A percentile compares a stretch with the other conserved stretches of the same genome.
Conservation (phyloP, 768 basidiomycete genomes). For the Kockovaella imperatae region DNA sequence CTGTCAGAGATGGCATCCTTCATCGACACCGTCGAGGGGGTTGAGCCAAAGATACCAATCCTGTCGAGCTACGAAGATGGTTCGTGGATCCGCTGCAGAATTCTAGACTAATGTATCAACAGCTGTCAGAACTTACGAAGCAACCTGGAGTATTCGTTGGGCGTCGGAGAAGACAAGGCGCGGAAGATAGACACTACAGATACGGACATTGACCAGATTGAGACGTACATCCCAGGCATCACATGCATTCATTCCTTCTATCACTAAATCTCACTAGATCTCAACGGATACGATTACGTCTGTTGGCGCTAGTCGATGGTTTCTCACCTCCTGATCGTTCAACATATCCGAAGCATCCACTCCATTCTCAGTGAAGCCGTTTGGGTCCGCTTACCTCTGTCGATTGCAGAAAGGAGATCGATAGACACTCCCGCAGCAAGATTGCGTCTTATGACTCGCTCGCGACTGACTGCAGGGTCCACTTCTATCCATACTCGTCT, state of each 20-base stretch:
- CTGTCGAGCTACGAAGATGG: conserved; percentile 6
- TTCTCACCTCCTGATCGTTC: conserved; percentile 12
- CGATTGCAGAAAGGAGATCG: too few relatives aligned
- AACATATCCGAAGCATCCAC: conserved; percentile 19
- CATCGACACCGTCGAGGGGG: conserved; percentile 52
- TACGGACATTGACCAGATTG: too few relatives aligned
- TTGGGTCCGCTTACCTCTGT: conserved; percentile 17
- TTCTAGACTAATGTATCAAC: too few relatives aligned
- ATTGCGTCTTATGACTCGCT: conserved; percentile 63
- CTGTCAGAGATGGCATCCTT: conserved; percentile 83
- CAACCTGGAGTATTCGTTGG: conserved; percentile 79
- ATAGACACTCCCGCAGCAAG: conserved; percentile 70
- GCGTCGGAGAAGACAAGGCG: conserved; percentile 19
- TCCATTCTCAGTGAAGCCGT: not conserved
- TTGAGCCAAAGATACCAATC: not conserved
- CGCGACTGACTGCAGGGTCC: conserved; percentile 53
- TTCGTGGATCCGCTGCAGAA: not conserved
- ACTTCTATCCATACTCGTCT: conserved; percentile 69
- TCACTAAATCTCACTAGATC: too few relatives aligned
- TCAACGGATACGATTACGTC: conserved; percentile 5
- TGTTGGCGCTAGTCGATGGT: conserved; percentile 5
- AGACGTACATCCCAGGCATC: too few relatives aligned
- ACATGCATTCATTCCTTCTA: too few relatives aligned
- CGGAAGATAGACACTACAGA: not conserved
- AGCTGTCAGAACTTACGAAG: conserved; percentile 70